phyloP scores from a whole-genome alignment of 208 protist species.

The Trypanosomatidae sp. region DNA sequence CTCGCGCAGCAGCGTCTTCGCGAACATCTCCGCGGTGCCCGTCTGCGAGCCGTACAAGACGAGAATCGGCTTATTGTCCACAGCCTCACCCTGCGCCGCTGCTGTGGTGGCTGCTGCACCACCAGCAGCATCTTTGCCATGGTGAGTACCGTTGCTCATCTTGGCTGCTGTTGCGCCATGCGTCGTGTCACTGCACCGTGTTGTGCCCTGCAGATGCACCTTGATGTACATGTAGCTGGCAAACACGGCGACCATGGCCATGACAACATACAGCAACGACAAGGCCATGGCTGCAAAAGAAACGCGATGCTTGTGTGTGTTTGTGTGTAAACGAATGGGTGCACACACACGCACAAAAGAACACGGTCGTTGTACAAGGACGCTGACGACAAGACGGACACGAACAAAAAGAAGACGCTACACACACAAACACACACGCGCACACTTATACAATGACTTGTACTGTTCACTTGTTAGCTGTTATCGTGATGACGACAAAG shows the following conservation, averaged over 20 bases:
- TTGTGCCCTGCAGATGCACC: conserved; percentile 14
- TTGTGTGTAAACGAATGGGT: no score
- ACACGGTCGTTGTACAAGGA: no score
- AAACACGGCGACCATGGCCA: conserved; percentile 20
- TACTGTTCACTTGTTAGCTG: no score
- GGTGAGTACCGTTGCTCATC: background rate
- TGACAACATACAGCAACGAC: conserved; percentile 7
- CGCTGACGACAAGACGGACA: no score
- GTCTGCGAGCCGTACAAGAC: conserved; percentile 85
- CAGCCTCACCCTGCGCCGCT: background rate
- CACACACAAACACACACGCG: no score
- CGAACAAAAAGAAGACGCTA: no score
- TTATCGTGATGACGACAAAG: no score
- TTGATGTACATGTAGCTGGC: conserved; percentile 34
- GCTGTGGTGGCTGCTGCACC: background rate
- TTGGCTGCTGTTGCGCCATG: background rate
- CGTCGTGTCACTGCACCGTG: background rate
- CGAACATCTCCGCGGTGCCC: conserved; percentile 84
- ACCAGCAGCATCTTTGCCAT: background rate
- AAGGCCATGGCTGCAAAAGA: no score
- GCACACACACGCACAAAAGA: no score
- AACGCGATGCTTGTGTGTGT: no score
- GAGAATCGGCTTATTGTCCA: conserved; percentile 25
- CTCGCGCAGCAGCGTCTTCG: conserved; percentile 68
- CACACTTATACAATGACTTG: no score